Evolutionary conservation across 2,329 filamentous ascomycete species (phyloP).

Genomic region (Metarhizium sp.): DNA sequence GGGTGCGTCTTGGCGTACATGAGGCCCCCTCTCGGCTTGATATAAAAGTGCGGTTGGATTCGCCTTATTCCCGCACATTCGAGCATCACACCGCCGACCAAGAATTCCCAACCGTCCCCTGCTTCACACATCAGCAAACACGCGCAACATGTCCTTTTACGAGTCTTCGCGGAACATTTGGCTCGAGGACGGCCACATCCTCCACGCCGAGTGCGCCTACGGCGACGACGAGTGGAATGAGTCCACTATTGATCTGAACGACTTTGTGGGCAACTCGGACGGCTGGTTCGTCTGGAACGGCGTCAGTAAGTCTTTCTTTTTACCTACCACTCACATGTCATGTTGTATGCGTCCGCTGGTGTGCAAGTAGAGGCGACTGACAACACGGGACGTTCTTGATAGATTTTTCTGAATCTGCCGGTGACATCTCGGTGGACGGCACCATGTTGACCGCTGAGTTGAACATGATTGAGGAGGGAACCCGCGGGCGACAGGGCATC

Average conservation of each 20-base stretch:
- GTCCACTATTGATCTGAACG: conserved; percentile 5
- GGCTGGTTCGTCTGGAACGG: conserved; percentile 11
- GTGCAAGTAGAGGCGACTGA: too few relatives aligned
- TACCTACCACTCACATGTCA: too few relatives aligned
- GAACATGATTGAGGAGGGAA: neutral
- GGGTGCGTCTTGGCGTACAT: neutral
- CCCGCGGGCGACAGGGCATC: conserved; percentile 7
- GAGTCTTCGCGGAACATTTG: conserved; percentile 1
- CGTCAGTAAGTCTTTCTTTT: conserved; percentile 4
- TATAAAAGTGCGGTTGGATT: neutral
- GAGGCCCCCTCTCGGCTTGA: too few relatives aligned
- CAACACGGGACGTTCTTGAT: neutral
- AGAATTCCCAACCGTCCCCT: too few relatives aligned
- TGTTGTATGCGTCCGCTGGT: too few relatives aligned
- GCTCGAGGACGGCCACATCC: conserved; percentile 7
- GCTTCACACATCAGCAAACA: neutral
- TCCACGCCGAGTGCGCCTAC: conserved; percentile 4
- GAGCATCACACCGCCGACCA: neutral
- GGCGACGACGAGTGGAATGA: neutral
- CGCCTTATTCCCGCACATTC: neutral
- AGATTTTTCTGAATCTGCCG: conserved; percentile 3
- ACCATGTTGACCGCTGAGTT: conserved; percentile 3
- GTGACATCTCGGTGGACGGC: neutral
- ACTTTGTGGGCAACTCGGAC: conserved; percentile 9
- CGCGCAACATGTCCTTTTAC: conserved; percentile 7